phyloP scores from a whole-genome alignment of 495 filamentous ascomycete species.

The Aspergillus egyptiacus region DNA sequence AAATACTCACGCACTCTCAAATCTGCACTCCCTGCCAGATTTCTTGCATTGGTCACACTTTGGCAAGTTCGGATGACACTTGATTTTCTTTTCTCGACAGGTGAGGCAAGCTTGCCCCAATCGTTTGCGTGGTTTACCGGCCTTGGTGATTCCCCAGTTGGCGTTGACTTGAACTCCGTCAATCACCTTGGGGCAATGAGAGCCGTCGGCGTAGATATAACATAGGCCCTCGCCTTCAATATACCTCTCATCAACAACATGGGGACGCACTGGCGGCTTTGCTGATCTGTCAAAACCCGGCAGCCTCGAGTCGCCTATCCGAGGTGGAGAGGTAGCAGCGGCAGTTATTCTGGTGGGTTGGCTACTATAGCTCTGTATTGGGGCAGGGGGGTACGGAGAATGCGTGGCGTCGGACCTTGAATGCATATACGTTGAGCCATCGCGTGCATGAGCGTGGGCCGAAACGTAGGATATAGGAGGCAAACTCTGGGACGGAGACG shows the following conservation, averaged over 20 bases:
- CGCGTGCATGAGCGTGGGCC: slow-evolving; percentile 19
- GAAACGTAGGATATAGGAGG: slow-evolving; percentile 35
- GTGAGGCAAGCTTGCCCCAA: slow-evolving; percentile 84
- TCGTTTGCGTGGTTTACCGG: slow-evolving; percentile 83
- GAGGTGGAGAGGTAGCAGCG: slow-evolving; percentile 18
- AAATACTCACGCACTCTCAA: slow-evolving; percentile 74
- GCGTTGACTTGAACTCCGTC: slow-evolving; percentile 84
- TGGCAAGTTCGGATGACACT: slow-evolving; percentile 81
- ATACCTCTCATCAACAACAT: slow-evolving; percentile 44
- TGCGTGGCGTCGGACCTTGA: not conserved
- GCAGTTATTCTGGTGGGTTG: slow-evolving; percentile 17
- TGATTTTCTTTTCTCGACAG: slow-evolving; percentile 95
- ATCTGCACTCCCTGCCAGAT: slow-evolving; percentile 75
- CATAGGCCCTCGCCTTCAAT: slow-evolving; percentile 74
- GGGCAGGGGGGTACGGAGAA: slow-evolving; percentile 13
- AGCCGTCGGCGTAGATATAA: slow-evolving; percentile 84
- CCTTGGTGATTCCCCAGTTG: slow-evolving; percentile 89
- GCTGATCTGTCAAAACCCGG: slow-evolving; percentile 12
- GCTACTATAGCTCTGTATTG: slow-evolving; percentile 11
- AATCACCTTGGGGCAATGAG: slow-evolving; percentile 74
- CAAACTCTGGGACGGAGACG: slow-evolving; percentile 20
- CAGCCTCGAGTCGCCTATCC: slow-evolving; percentile 10
- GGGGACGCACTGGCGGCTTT: slow-evolving; percentile 28
- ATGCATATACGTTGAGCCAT: slow-evolving; percentile 11
- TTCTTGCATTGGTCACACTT: slow-evolving; percentile 89